Base-by-base conservation (phyloP, 352 stramenopile genomes). In the Phytopythium sindhum region DNA sequence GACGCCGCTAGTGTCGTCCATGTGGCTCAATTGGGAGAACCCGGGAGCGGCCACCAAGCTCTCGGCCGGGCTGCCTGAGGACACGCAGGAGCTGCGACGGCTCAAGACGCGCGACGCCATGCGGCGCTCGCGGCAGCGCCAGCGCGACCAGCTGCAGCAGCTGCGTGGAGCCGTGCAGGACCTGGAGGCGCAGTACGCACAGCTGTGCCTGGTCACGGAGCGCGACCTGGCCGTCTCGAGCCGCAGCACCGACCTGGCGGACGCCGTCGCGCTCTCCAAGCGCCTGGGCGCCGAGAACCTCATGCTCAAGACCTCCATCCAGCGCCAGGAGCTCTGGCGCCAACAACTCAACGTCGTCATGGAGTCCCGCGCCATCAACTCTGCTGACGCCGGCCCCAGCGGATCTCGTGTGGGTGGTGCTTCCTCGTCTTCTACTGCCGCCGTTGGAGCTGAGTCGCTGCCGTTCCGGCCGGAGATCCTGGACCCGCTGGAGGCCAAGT, bases 11-110 rank as follows among this genome's bases (percentile, higher is more conserved):
- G 19, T 58, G 0, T 58, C 61, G 14, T 78, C 65, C 41, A 72
- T 72, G 65, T 84, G 76, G 76, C 71, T 82, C 61, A 75, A 80
- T 24, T 78, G 69, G 69, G 78, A 80, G 33, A 67, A 77, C 45
- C 65, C 67, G 8, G 55, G 61, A 29, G 53, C 72, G 7, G 71
- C 80, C 1, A 37, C 81, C 54, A 67, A 80, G 55, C 24, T 78
- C 4, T 75, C 52, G 52, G 29, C 52, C 11, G 52, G 52, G 17
- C 52, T 58, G 52, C 52, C 52, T 2, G 52, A 42, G 29, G 52
- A 58, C 52, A 58, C 52, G 52, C 29, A 44, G 19, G 66, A 73
- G 47, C 31, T 58, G 14, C 66, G 48, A 2, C 61, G 67, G 33
- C 10, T 61, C 29, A 70, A 61, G 50, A 82, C 74, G 51, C 72